Evolutionary conservation across 2,329 filamentous ascomycete genomes (phyloP), one percentile per base, ranked within the genome.

Genomic region (Gaeumannomyces tritici): DNA sequence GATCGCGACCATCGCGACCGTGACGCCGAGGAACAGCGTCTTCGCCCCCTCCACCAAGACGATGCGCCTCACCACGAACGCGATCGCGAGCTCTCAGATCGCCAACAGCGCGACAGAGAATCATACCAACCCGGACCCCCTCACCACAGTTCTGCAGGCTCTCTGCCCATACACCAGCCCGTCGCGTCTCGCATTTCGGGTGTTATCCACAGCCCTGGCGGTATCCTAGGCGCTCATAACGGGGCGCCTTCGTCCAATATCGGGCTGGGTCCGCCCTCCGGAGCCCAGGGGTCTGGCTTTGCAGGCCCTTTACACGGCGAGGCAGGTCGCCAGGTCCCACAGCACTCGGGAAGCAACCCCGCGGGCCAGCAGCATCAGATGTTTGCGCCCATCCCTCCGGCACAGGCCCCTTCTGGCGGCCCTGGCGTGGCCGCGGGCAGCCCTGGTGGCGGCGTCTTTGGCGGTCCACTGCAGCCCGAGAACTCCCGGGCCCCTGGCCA

Each of bases 111-210:
- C 71, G 86, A 35, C 24, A 35, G 60, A 26, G 60, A 88, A 56
- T 83, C 85, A 61, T 87, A 86, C 70, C 88, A 87, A 68, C 83
- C 84, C 26, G 72, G 74, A 60, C 84, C 89, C 64, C 86, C 89
- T 29, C 91, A 95, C 71, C 93, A 97, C 74, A 95, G 89, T 75
- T 93, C 90, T 71, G 88, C 90, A 54, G 91, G 89, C 63, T 91
- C 93, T 3, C 90, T 96, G 62, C 91, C 93, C 62, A 88, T 98
- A 69, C 93, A 98, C 75, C 93, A 98, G 74, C 93, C 93, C 6
- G 92, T 97, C 64, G 93, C 93, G 65, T 86, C 92, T 71, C 81
- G 93, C 75, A 80, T 91, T 65, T 77, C 89, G 63, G 89, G 87
- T 66, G 89, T 91, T 61, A 96, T 97, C 63, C 93, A 96, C 72